Evolutionary conservation across 2,329 filamentous ascomycete genomes (phyloP).

Genomic region (Cercospora sp.): DNA sequence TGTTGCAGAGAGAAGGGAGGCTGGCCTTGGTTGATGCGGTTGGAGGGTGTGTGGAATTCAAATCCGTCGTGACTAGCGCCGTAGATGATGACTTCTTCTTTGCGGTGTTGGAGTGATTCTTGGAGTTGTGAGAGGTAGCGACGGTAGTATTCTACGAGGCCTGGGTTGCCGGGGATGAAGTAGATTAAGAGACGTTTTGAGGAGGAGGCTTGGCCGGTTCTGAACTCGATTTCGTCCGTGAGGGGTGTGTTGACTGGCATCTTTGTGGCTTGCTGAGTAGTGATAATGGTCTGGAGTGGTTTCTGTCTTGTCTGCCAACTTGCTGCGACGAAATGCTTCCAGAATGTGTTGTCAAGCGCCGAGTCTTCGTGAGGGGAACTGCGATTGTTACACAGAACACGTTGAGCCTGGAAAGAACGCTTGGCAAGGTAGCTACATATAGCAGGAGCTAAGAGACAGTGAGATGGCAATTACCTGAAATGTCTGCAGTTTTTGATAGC

Average conservation of each 20-base stretch:
- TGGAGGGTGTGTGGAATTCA: slow-evolving; percentile 33
- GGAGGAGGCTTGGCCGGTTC: not conserved
- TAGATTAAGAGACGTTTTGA: slow-evolving; percentile 56
- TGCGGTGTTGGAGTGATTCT: slow-evolving; percentile 10
- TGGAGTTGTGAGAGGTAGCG: slow-evolving; percentile 64
- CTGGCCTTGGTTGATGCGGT: not conserved
- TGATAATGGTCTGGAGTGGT: not conserved
- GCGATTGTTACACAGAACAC: not conserved
- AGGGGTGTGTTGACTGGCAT: slow-evolving; percentile 9
- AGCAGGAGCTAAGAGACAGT: not conserved
- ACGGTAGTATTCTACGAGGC: slow-evolving; percentile 70
- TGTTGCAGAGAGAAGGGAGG: slow-evolving; percentile 25
- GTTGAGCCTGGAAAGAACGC: slow-evolving; percentile 1
- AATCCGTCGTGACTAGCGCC: slow-evolving; percentile 48
- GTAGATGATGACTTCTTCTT: slow-evolving; percentile 41
- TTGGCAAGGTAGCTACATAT: not conserved
- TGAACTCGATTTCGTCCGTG: slow-evolving; percentile 6
- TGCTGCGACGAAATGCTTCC: not conserved
- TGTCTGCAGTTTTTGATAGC: not conserved
- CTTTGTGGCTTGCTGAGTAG: not conserved
- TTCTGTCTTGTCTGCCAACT: not conserved
- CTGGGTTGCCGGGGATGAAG: slow-evolving; percentile 76
- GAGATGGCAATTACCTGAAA: not conserved
- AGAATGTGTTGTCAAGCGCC: not conserved
- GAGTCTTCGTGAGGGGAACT: not conserved